Conservation (phyloP, 2,329 filamentous ascomycete genomes). For the Pseudogymnoascus sp. region DNA sequence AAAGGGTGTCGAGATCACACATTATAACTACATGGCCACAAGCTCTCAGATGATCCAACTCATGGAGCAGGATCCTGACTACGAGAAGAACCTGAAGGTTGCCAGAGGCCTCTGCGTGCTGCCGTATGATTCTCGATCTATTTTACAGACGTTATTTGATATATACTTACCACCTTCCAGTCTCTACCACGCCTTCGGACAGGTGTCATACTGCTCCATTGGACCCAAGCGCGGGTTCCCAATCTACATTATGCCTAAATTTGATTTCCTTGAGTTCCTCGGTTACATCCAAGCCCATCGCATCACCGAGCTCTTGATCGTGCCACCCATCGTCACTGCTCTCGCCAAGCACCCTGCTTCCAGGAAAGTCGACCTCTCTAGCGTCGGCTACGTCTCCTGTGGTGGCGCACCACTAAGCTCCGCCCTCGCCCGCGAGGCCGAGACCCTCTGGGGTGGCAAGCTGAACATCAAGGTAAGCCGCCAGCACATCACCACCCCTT, state of each 20-base stretch:
- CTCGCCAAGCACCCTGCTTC: constrained; percentile 64
- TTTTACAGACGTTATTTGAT: constrained; percentile 11
- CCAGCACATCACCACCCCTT: background rate
- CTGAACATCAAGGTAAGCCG: constrained; percentile 40
- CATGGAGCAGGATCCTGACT: constrained; percentile 16
- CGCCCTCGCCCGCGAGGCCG: constrained; percentile 51
- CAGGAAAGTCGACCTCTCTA: constrained; percentile 60
- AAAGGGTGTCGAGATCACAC: constrained; percentile 77
- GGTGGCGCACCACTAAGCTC: constrained; percentile 62
- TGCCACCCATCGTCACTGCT: constrained; percentile 68
- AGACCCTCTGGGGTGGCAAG: constrained; percentile 45
- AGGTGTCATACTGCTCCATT: constrained; percentile 61
- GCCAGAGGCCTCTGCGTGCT: constrained; percentile 24
- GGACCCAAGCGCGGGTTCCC: constrained; percentile 50
- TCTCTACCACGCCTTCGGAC: constrained; percentile 67
- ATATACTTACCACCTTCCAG: constrained; percentile 60
- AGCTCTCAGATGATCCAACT: constrained; percentile 43
- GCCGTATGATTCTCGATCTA: constrained; percentile 9
- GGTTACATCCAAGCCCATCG: constrained; percentile 58
- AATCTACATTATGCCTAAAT: constrained; percentile 71
- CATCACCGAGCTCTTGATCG: constrained; percentile 59
- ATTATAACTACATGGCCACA: constrained; percentile 69
- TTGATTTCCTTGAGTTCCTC: constrained; percentile 68
- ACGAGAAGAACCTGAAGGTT: constrained; percentile 8
- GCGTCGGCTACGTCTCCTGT: constrained; percentile 49